These are phyloP conservation scores for Microstroma glucosiphilum DNA, from an alignment of 1,284 basidiomycete species.

Conservation along the genomic window DNA sequence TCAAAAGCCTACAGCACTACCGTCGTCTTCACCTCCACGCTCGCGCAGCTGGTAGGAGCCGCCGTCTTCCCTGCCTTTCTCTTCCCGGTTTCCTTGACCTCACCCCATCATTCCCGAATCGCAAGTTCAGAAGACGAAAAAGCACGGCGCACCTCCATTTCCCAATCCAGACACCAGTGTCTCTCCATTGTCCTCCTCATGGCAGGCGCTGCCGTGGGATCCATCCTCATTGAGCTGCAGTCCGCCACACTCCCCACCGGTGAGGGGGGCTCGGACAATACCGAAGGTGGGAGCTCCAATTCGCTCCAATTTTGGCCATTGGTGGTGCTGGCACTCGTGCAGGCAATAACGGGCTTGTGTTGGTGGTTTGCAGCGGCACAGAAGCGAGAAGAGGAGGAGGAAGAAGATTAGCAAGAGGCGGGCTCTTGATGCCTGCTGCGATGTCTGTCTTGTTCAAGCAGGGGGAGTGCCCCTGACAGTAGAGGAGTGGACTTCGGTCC, in stretches of 20 bases:
- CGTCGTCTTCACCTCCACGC: conserved; percentile 11
- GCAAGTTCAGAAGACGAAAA: not conserved
- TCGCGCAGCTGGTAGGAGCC: conserved; percentile 1
- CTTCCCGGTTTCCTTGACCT: not conserved
- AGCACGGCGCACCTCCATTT: too few relatives aligned
- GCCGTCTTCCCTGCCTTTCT: not conserved
- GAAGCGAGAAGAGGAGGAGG: not conserved
- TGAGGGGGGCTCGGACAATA: not conserved
- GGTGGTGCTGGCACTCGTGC: not conserved
- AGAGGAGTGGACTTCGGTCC: too few relatives aligned
- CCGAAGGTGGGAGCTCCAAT: not conserved
- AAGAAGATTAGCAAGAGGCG: not conserved
- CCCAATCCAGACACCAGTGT: not conserved
- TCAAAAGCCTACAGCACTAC: conserved; percentile 8
- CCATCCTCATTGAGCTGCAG: not conserved
- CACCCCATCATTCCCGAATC: not conserved
- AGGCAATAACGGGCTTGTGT: not conserved
- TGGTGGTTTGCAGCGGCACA: not conserved
- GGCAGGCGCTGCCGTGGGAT: not conserved
- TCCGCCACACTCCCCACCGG: too few relatives aligned
- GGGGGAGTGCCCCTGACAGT: too few relatives aligned
- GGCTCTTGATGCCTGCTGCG: too few relatives aligned
- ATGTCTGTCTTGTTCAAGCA: too few relatives aligned
- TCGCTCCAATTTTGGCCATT: not conserved
- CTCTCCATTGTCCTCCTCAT: not conserved